Evolutionary conservation across 1,139 yeast species (phyloP), one percentile per base, ranked within the genome.

Genomic region (Pichia sp.): DNA sequence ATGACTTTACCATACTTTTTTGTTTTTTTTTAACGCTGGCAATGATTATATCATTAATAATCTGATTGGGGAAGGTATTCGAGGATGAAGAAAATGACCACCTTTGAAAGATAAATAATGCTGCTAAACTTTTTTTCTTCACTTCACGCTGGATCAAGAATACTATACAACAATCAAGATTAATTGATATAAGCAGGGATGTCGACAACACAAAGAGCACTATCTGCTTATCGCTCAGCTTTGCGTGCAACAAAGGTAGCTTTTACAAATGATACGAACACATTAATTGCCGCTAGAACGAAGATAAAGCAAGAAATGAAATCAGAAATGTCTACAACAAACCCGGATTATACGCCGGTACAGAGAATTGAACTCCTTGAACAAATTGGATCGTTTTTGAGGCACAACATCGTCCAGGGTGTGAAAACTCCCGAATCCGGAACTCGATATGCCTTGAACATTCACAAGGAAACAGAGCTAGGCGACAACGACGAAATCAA

Each of bases 401-500:
- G 79, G 47, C 73, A 76, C 54, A 91, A 93, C 67, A 75, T 93
- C 21, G 97, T 93, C 2, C 99, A 93, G 69, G 99, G 96, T 4
- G 73, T 70, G 51, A 75, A 73, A 62, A 76, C 76, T 48, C 72
- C 69, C 51, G 75, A 72, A 23, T 10, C 18, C 60, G 74, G 75
- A 47, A 73, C 70, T 6, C 75, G 70, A 49, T 79, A 76, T 57
- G 70, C 71, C 52, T 72, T 90, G 62, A 83, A 85, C 58, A 84
- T 93, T 61, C 96, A 89, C 65, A 72, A 80, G 49, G 80, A 85
- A 49, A 87, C 95, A 0, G 98, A 93, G 68, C 74, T 91, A 50
- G 98, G 98, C 13, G 96, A 90, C 65, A 93, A 93, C 66, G 96
- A 82, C 19, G 70, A 75, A 44, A 70, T 82, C 52, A 78, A 76